Evolutionary conservation across 441 rosid species (phyloP).

Genomic region (Kokia cookei): DNA sequence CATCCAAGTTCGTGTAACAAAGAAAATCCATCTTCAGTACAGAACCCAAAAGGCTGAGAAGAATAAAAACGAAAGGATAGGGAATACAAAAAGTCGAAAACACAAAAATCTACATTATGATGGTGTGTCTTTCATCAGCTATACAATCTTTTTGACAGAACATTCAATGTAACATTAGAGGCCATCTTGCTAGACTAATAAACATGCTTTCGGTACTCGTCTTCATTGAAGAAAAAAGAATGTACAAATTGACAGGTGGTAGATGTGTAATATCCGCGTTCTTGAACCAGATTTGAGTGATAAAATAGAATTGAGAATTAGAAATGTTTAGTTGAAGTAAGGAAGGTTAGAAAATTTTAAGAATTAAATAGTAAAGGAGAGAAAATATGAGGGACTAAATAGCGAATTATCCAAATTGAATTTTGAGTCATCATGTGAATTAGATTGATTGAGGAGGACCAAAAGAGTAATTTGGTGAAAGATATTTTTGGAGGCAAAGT

Average conservation of each 20-base stretch:
- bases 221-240: background rate
- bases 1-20: background rate
- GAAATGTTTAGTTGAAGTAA: no score
- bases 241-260: background rate
- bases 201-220: constrained; percentile 25
- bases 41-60: background rate
- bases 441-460: no score
- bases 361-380: no score
- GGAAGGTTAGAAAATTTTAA: no score
- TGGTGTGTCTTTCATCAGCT: constrained; percentile 20
- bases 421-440: no score
- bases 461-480: no score
- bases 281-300: no score
- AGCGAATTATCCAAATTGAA: no score
- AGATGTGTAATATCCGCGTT: no score
- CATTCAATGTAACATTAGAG: constrained; percentile 12
- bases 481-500: no score
- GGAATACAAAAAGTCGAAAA: background rate
- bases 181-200: constrained; percentile 34
- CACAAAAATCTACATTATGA: constrained; percentile 22
- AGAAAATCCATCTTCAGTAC: background rate
- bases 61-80: background rate
- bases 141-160: constrained; percentile 23
- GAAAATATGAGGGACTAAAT: no score
- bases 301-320: no score